These are phyloP conservation scores for Atkinsonella hypoxylon DNA, from an alignment of 2,329 filamentous ascomycete genomes.

Conservation along the genomic window DNA sequence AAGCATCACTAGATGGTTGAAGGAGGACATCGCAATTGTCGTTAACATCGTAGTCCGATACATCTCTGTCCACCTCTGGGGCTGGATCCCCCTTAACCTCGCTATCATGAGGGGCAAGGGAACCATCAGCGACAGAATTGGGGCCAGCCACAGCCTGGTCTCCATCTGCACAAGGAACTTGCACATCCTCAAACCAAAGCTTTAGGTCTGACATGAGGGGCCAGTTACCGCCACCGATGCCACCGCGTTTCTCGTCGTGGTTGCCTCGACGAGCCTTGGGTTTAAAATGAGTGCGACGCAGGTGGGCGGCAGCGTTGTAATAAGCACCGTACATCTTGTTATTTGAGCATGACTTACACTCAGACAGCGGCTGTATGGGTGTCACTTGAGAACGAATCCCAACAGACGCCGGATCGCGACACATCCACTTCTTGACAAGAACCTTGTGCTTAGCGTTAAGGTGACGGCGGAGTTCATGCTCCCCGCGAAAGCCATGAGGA, in stretches of 20 bases:
- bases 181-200: conserved; percentile 40
- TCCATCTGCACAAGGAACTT: conserved; percentile 25
- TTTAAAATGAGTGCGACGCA: conserved; percentile 80
- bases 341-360: conserved; percentile 72
- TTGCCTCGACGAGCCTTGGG: conserved; percentile 39
- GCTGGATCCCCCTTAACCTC: not conserved
- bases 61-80: not conserved
- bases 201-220: conserved; percentile 45
- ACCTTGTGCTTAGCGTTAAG: conserved; percentile 51
- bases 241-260: conserved; percentile 38
- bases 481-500: conserved; percentile 70
- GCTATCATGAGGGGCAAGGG: conserved; percentile 3
- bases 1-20: not conserved
- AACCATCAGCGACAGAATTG: conserved; percentile 16
- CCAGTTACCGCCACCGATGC: conserved; percentile 41
- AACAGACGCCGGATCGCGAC: conserved; percentile 36
- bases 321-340: conserved; percentile 79
- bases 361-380: conserved; percentile 53
- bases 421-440: conserved; percentile 44
- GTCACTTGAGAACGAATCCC: conserved; percentile 30
- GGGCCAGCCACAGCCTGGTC: conserved; percentile 10
- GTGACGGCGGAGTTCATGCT: conserved; percentile 68
- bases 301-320: conserved; percentile 88
- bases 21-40: not conserved
- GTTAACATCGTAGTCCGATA: not conserved